These are phyloP conservation scores for Talaromyces sp. DNA, from an alignment of 2,329 filamentous ascomycete genomes.

Conservation along the genomic window DNA sequence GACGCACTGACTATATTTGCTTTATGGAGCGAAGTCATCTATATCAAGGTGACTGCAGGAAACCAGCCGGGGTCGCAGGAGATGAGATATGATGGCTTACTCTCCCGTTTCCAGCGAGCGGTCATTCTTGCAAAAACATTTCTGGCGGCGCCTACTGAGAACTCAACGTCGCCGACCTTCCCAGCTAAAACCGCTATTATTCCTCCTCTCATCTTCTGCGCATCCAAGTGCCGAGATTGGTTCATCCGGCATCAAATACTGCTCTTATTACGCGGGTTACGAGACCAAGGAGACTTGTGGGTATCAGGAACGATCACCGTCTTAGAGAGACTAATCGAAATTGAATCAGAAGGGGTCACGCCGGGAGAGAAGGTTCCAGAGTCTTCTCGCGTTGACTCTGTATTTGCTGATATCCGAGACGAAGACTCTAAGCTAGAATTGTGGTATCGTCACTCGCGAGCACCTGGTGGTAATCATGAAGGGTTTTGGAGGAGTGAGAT, in stretches of 20 bases:
- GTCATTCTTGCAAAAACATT: constrained; percentile 2
- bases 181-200: background rate
- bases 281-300: background rate
- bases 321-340: background rate
- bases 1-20: constrained; percentile 8
- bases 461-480: background rate
- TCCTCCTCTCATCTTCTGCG: background rate
- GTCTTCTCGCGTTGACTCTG: background rate
- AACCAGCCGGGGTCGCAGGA: background rate
- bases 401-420: background rate
- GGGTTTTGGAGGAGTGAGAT: background rate
- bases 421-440: background rate
- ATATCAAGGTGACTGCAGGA: background rate
- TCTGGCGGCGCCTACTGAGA: background rate
- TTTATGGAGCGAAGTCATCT: constrained; percentile 8
- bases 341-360: background rate
- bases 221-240: background rate
- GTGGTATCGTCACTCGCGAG: background rate
- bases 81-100: constrained; percentile 10
- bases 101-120: constrained; percentile 1
- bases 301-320: background rate
- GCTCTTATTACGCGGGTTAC: background rate
- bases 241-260: background rate
- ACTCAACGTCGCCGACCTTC: background rate
- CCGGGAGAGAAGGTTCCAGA: background rate